Evolutionary conservation across 306 rosid genomes (phyloP).

Genomic region (Fagus sylvatica): DNA sequence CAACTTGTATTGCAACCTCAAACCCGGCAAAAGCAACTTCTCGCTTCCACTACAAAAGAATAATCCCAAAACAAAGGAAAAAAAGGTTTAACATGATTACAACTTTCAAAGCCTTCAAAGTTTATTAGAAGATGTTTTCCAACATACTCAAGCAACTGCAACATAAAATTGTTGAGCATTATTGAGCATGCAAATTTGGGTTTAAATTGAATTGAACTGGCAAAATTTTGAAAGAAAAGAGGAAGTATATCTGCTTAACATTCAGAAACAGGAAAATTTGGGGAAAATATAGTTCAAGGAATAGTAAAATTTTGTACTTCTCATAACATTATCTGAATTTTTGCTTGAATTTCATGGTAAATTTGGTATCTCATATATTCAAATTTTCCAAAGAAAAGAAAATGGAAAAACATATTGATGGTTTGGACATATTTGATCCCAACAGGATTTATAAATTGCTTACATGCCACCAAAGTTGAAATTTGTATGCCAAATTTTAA

Average conservation of each 20-base stretch:
- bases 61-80: background rate
- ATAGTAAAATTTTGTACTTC: background rate
- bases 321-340: background rate
- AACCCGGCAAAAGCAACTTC: slow-evolving; percentile 97
- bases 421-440: background rate
- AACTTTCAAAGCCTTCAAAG: background rate
- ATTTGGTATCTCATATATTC: background rate
- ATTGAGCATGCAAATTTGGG: background rate
- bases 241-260: background rate
- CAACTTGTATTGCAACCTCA: slow-evolving; percentile 89
- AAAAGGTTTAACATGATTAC: background rate
- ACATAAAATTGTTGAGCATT: background rate
- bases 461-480: background rate
- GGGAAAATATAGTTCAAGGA: background rate
- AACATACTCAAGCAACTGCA: background rate
- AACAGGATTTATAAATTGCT: background rate
- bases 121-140: background rate
- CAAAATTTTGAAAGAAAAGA: background rate
- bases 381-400: background rate
- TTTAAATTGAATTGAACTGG: background rate
- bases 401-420: background rate
- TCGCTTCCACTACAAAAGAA: slow-evolving; percentile 67
- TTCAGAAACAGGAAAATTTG: background rate
- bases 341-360: background rate
- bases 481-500: background rate